Evolutionary conservation across 2,329 filamentous ascomycete genomes (phyloP).

Genomic region (Penicillium capsulatum): DNA sequence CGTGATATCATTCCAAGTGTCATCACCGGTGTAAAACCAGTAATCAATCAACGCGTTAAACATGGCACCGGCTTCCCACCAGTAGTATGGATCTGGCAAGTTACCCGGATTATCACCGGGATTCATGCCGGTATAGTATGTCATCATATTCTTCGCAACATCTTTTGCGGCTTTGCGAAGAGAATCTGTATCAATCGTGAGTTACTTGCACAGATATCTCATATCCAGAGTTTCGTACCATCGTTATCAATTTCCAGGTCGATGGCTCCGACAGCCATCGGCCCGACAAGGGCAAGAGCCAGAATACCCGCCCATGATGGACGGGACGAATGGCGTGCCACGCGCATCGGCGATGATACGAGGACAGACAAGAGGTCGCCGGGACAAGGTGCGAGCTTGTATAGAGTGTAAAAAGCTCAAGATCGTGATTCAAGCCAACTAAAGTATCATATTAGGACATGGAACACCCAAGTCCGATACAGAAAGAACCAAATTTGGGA

Average conservation of each 20-base stretch:
- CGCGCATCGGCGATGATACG: constrained; percentile 10
- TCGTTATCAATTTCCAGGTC: constrained; percentile 15
- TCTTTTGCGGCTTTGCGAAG: constrained; percentile 46
- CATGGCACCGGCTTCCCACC: constrained; percentile 46
- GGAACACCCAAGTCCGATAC: neutral
- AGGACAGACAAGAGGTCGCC: neutral
- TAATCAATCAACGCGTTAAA: constrained; percentile 42
- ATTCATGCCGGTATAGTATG: constrained; percentile 48
- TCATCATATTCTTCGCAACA: constrained; percentile 48
- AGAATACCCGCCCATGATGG: constrained; percentile 19
- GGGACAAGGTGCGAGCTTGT: too few species aligned
- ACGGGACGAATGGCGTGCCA: constrained; percentile 5
- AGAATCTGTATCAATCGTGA: constrained; percentile 32
- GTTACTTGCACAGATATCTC: neutral
- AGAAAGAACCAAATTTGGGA: neutral
- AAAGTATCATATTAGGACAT: neutral
- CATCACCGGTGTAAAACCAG: constrained; percentile 43
- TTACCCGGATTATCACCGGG: constrained; percentile 51
- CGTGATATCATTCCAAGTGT: constrained; percentile 37
- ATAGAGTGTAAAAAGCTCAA: too few species aligned
- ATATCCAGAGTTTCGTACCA: constrained; percentile 6
- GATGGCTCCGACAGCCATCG: constrained; percentile 14
- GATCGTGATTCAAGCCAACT: too few species aligned
- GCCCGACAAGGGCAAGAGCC: constrained; percentile 13
- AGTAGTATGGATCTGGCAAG: constrained; percentile 47